Evolutionary conservation across 306 rosid species (phyloP).

Genomic region (Lagenaria siceraria): DNA sequence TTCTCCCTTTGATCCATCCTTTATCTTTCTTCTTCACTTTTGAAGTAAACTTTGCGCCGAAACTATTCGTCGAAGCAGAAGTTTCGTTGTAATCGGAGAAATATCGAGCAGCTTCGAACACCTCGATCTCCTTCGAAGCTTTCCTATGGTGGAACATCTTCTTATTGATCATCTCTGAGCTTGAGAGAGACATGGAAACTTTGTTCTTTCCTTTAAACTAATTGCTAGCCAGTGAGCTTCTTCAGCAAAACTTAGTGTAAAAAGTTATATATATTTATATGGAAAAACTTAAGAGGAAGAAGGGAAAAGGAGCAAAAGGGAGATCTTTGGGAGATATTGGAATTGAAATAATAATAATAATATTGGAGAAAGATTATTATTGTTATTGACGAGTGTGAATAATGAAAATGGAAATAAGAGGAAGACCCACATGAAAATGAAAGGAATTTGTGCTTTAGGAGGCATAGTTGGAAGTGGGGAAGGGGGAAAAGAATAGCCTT

Average conservation of each 20-base stretch:
- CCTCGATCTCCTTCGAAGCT: constrained; percentile 75
- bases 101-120: constrained; percentile 79
- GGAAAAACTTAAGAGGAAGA: background rate
- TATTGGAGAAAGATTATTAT: too few species aligned
- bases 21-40: constrained; percentile 47
- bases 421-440: constrained; percentile 4
- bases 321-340: background rate
- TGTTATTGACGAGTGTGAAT: background rate
- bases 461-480: background rate
- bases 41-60: constrained; percentile 21
- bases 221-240: background rate
- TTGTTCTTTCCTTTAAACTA: background rate
- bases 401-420: background rate
- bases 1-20: constrained; percentile 47
- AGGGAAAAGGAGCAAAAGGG: background rate
- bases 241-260: background rate
- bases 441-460: background rate
- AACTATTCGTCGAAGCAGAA: background rate
- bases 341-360: background rate
- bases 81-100: constrained; percentile 81
- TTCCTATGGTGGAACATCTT: constrained; percentile 58
- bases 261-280: background rate
- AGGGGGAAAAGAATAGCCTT: background rate
- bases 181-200: constrained; percentile 46
- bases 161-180: constrained; percentile 46